Evolutionary conservation across 345 rosid species (phyloP).

Genomic region (Eucalyptus pumila): DNA sequence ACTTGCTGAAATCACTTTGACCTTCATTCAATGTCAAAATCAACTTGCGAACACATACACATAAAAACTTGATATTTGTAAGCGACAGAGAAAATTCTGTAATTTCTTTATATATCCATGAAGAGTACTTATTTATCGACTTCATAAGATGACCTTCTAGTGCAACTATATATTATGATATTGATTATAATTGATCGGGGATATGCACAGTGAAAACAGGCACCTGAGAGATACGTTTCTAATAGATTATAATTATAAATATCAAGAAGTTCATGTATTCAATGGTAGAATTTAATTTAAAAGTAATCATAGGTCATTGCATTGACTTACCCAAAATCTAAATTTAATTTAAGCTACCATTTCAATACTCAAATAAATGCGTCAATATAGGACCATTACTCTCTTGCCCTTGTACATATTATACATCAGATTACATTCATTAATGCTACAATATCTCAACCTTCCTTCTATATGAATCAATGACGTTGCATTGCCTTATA

Average conservation of each 20-base stretch:
- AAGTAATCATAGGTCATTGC: background rate
- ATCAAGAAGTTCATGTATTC: background rate
- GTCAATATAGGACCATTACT: no score
- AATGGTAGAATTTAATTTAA: no score
- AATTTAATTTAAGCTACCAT: background rate
- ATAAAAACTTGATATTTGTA: background rate
- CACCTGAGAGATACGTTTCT: accelerated
- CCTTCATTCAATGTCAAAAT: background rate
- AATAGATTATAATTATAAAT: no score
- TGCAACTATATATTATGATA: background rate
- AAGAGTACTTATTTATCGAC: background rate
- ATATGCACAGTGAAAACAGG: background rate
- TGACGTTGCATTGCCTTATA: background rate
- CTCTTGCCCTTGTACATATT: background rate
- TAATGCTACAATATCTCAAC: background rate
- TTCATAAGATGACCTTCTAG: background rate
- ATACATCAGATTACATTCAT: background rate
- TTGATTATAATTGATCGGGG: background rate
- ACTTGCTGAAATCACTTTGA: background rate
- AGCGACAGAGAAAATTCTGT: background rate
- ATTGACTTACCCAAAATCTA: background rate
- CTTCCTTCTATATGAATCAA: background rate
- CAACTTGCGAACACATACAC: background rate
- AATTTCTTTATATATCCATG: background rate
- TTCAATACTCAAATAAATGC: background rate